Base-by-base conservation (phyloP, 139 green algal species). In the Eudorina sp. region DNA sequence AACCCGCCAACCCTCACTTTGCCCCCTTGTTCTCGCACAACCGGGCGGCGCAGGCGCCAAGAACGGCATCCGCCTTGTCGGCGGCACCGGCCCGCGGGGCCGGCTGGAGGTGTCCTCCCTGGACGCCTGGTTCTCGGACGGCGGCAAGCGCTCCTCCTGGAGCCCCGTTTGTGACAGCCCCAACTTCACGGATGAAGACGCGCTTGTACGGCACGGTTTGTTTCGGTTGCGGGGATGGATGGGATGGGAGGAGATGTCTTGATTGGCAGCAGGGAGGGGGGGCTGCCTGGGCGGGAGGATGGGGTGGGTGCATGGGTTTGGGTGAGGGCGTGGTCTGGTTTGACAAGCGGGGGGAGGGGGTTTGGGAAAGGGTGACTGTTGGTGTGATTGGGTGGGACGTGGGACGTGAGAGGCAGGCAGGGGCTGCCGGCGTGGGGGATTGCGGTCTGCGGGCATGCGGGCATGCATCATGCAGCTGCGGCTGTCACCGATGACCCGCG, bases 41-140 rank as follows among this genome's bases (percentile, higher is more conserved):
- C n/a, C n/a, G n/a, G n/a, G n/a, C n/a, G n/a, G n/a, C n/a, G 64
- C 18, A 73, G 64, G 64, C 18, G 21, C 4, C 34, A 73, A 73
- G 38, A 73, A 73, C 38, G 64, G 64, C 29, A 73, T 73, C 64
- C 64, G 64, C 64, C 64, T 73, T 43, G 64, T 27, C 18, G 64
- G 64, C 38, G 29, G 34, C 38, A 9, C 18, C 3, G 64, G 64
- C 34, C 8, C 64, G 64, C 3, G 6, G 64, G 64, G 64, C 27
- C 64, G 64, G 29, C 38, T 73, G 64, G 64, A 73, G 64, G 64
- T 73, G 25, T 73, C 64, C 29, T 73, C 64, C 9, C 34, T 43
- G n/a, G 64, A 73, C 34, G 29, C 27, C 16, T 73, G 64, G 64
- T 73, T 73, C 64, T 43, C 64, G 27, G 5, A 41, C 13, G 27